Percentiles rank a stretch among this genome's conserved stretches.
These are phyloP conservation scores for Xylaria sp. DNA, from an alignment of 2,329 filamentous ascomycete genomes.

Conservation along the genomic window DNA sequence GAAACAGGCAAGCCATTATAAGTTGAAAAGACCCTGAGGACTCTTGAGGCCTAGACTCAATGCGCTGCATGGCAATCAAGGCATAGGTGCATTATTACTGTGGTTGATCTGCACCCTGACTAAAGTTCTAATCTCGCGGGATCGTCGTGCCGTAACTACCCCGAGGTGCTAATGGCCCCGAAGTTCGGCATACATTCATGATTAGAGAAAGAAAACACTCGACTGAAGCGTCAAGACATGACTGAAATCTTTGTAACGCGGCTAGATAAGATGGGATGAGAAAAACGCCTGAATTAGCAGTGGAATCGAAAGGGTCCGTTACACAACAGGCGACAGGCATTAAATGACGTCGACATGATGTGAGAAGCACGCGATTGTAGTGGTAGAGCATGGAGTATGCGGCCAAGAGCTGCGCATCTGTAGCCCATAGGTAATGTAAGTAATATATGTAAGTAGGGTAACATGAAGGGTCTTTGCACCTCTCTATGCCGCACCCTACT, in stretches of 20 bases:
- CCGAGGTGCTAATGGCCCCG: not conserved
- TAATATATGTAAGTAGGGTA: slow-evolving; percentile 10
- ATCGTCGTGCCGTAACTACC: slow-evolving; percentile 13
- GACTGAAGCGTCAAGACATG: not conserved
- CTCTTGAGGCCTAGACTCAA: slow-evolving; percentile 29
- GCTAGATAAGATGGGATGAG: slow-evolving; percentile 16
- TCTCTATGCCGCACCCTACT: not conserved
- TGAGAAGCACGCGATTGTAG: slow-evolving; percentile 36
- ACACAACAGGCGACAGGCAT: slow-evolving; percentile 37
- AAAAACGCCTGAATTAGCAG: slow-evolving; percentile 13
- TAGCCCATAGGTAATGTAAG: not conserved
- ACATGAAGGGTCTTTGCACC: not conserved
- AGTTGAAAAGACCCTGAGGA: slow-evolving; percentile 25
- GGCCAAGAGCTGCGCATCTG: not conserved
- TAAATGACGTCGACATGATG: slow-evolving; percentile 47
- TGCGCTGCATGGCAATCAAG: slow-evolving; percentile 34
- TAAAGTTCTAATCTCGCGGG: slow-evolving; percentile 19
- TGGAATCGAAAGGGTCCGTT: slow-evolving; percentile 34
- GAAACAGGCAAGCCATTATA: slow-evolving; percentile 41
- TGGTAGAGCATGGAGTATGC: slow-evolving; percentile 25
- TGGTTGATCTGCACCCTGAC: slow-evolving; percentile 26
- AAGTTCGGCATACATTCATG: not conserved
- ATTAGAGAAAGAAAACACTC: not conserved
- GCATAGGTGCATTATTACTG: slow-evolving; percentile 24
- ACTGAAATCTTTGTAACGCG: not conserved